Evolutionary conservation across 208 protist species (phyloP).

Genomic region (Crithidia expoeki): DNA sequence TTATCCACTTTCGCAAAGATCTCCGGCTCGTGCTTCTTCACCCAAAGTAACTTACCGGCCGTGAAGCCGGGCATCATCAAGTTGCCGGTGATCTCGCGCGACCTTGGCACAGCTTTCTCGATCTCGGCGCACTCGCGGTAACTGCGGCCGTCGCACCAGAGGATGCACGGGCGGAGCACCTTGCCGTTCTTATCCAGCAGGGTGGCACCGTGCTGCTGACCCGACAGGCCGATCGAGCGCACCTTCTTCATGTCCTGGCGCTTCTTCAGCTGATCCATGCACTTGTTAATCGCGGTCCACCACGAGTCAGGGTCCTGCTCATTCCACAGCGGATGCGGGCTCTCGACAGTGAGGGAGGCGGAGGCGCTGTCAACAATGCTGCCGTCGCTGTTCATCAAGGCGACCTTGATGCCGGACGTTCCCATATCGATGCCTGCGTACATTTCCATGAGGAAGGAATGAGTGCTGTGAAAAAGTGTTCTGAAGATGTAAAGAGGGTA

Average conservation of each 20-base stretch:
- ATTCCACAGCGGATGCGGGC: constrained; percentile 73
- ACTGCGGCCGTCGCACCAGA: constrained; percentile 83
- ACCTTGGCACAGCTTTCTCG: constrained; percentile 58
- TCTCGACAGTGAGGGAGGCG: constrained; percentile 46
- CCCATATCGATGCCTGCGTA: constrained; percentile 79
- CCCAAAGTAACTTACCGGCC: constrained; percentile 79
- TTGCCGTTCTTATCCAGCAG: constrained; percentile 62
- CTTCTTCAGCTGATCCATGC: constrained; percentile 55
- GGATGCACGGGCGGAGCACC: constrained; percentile 77
- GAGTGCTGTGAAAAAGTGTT: neutral
- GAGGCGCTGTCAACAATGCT: constrained; percentile 63
- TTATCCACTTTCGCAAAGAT: constrained; percentile 58
- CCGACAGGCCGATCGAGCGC: constrained; percentile 63
- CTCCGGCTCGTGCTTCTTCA: constrained; percentile 71
- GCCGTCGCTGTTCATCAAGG: constrained; percentile 57
- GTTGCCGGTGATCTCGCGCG: constrained; percentile 70
- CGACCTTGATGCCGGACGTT: constrained; percentile 77
- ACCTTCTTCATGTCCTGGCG: constrained; percentile 61
- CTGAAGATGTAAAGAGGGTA: neutral
- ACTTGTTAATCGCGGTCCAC: constrained; percentile 62
- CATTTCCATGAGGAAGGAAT: constrained; percentile 29
- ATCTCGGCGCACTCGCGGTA: constrained; percentile 68
- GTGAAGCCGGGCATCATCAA: constrained; percentile 88
- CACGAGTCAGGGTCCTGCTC: constrained; percentile 71
- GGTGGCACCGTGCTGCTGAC: constrained; percentile 77